Evolutionary conservation across 2,329 filamentous ascomycete species (phyloP), one percentile per base, ranked within the genome.

Genomic region (Xylariales sp.): DNA sequence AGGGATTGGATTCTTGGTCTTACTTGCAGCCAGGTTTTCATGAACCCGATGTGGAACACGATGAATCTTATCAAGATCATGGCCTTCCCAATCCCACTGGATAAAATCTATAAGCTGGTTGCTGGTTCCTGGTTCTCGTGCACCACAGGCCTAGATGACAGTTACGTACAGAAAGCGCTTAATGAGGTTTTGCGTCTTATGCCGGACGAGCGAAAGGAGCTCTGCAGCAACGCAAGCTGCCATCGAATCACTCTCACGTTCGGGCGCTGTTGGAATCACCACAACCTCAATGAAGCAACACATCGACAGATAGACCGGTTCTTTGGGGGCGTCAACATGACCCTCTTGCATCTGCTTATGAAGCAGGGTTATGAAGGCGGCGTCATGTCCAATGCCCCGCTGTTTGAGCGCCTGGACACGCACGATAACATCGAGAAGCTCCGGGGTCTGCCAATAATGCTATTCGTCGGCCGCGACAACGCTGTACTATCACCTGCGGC

Each of bases 271-370:
- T 85, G 79, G 79, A 78, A 72, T 50, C 81, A 85, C 56, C 54
- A 49, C 4, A 83, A 84, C 54, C 68, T 84, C 20, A 83, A 83
- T 59, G 75, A 76, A 59, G 76, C 72, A 4, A 85, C 81, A 3
- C 81, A 84, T 56, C 61, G 69, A 1, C 72, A 80, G 50, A 71
- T 82, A 32, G 70, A 78, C 53, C 67, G 71, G 21, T 78, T 82
- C 58, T 75, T 84, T 40, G 74, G 74, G 47, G 80, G 80, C 38
- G 71, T 78, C 37, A 77, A 74, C 54, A 81, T 81, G 74, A 68
- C 65, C 1, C 59, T 74, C 42, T 63, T 82, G 34, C 54, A 67
- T 24, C 61, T 79, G 40, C 66, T 83, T 10, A 79, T 80, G 67
- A 61, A 60, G 24, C 72, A 76, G 61, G 79, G 78, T 5, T 52